Conservation (phyloP, 1,139 yeast species). For the Yamadazyma siamensis region DNA sequence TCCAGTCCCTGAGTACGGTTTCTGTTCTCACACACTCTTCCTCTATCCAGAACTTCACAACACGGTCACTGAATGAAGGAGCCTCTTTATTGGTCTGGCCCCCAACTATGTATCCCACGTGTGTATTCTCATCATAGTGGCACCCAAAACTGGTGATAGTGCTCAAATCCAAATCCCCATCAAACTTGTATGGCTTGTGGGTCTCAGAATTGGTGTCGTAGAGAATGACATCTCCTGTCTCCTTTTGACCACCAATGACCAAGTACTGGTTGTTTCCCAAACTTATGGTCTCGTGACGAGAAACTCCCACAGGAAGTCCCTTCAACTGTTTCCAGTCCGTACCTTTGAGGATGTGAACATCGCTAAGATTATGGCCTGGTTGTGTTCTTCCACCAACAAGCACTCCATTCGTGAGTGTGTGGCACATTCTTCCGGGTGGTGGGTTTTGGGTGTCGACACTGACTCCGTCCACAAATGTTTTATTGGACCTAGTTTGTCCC, state of each 20-base stretch:
- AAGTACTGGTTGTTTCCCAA: constrained; percentile 33
- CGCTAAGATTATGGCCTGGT: constrained; percentile 47
- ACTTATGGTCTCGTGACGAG: constrained; percentile 51
- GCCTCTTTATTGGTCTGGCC: constrained; percentile 41
- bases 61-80: constrained; percentile 30
- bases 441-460: constrained; percentile 4
- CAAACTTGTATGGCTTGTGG: constrained; percentile 14
- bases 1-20: constrained; percentile 6
- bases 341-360: constrained; percentile 21
- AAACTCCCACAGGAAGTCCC: constrained; percentile 44
- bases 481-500: constrained; percentile 38
- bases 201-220: constrained; percentile 18
- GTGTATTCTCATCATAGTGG: constrained; percentile 1
- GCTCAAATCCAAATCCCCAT: constrained; percentile 24
- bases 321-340: constrained; percentile 31
- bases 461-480: constrained; percentile 13
- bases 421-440: constrained; percentile 59
- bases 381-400: constrained; percentile 70
- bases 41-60: constrained; percentile 6
- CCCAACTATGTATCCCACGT: constrained; percentile 49
- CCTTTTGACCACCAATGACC: constrained; percentile 50
- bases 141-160: constrained; percentile 26
- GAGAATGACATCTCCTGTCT: constrained; percentile 5
- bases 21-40: constrained; percentile 5
- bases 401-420: constrained; percentile 38